A percentile compares a stretch with the other conserved stretches of the same genome.
Conservation (phyloP, 2,329 filamentous ascomycete genomes). For the Cryphonectria parasitica region DNA sequence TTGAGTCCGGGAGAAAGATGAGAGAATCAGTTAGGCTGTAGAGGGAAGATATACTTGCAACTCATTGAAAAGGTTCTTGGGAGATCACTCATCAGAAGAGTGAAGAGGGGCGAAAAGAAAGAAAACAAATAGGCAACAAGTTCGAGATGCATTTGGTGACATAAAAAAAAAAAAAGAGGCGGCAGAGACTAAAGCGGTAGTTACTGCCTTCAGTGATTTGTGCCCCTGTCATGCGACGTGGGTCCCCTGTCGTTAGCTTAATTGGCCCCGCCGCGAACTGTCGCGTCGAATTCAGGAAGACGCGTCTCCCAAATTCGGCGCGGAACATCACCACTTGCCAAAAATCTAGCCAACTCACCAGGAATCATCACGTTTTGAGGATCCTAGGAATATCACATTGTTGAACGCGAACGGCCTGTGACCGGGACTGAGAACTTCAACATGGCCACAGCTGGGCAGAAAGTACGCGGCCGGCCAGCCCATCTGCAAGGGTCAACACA, state of each 20-base stretch:
- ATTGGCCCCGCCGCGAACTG: slow-evolving; percentile 23
- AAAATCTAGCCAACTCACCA: neutral
- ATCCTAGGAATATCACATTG: neutral
- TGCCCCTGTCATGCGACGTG: slow-evolving; percentile 4
- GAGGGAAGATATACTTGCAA: neutral
- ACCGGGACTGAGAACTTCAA: neutral
- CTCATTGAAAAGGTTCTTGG: neutral
- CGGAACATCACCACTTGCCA: neutral
- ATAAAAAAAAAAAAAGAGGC: neutral
- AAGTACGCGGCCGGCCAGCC: slow-evolving; percentile 67
- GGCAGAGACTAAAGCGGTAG: neutral
- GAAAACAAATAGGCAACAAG: no score
- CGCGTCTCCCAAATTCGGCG: slow-evolving; percentile 25
- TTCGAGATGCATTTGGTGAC: neutral
- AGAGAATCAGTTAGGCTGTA: neutral
- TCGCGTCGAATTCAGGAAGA: slow-evolving; percentile 21
- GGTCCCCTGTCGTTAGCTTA: slow-evolving; percentile 27
- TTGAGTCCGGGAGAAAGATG: neutral
- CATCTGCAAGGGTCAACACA: slow-evolving; percentile 87
- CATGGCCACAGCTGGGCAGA: slow-evolving; percentile 47
- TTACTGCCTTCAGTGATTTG: neutral
- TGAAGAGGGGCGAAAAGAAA: neutral
- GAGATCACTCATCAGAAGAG: neutral
- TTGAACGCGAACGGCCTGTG: neutral
- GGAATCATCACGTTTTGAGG: neutral